Percentiles rank a stretch among this genome's conserved stretches.
Evolutionary conservation across 2,329 filamentous ascomycete species (phyloP).

Genomic region (Knoxdaviesia capensis): DNA sequence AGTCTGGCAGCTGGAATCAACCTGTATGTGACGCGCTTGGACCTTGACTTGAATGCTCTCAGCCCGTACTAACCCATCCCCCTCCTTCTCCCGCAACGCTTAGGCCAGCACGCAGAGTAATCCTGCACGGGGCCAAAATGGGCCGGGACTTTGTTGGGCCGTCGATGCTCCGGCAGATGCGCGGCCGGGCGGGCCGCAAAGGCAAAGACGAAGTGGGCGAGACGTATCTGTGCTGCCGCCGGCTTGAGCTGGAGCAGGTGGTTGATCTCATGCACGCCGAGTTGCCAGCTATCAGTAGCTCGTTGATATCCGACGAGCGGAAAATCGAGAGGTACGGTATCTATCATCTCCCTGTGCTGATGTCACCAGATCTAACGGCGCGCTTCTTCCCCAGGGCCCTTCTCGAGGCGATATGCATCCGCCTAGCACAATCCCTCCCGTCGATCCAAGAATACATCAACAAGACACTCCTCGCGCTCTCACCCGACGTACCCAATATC

Average conservation of each 20-base stretch:
- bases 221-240: slow-evolving; percentile 56
- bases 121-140: slow-evolving; percentile 57
- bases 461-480: slow-evolving; percentile 45
- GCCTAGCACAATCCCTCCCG: slow-evolving; percentile 43
- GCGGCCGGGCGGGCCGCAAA: slow-evolving; percentile 57
- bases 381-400: slow-evolving; percentile 29
- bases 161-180: slow-evolving; percentile 65
- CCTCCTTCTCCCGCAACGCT: not conserved
- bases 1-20: slow-evolving; percentile 73
- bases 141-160: slow-evolving; percentile 58
- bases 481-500: slow-evolving; percentile 27
- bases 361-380: not conserved
- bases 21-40: slow-evolving; percentile 18
- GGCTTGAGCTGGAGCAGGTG: slow-evolving; percentile 47
- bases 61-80: not conserved
- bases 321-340: slow-evolving; percentile 39
- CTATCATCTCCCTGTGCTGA: not conserved
- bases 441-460: slow-evolving; percentile 47
- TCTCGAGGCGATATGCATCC: slow-evolving; percentile 49
- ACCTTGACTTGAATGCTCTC: not conserved
- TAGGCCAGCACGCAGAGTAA: slow-evolving; percentile 47
- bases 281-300: slow-evolving; percentile 48
- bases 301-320: slow-evolving; percentile 43
- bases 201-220: slow-evolving; percentile 62
- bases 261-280: slow-evolving; percentile 53